phyloP scores from a whole-genome alignment of 441 rosid genomes.

The Pelargonium fulgidum region DNA sequence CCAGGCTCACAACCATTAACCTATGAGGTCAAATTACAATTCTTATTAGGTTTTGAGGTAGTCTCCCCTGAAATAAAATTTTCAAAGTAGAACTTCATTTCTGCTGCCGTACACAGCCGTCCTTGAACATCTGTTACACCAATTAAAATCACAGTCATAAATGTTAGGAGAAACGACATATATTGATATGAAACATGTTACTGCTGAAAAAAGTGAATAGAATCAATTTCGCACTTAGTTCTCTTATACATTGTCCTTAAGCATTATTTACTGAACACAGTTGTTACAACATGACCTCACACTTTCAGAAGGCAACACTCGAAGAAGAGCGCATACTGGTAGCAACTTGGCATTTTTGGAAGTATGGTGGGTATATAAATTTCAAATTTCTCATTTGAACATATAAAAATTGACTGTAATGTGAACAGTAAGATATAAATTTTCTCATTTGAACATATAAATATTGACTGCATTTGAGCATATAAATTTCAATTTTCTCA shows the following conservation, averaged over 20 bases:
- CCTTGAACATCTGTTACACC: conserved; percentile 38
- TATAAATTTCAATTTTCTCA: too few relatives aligned
- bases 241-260: background rate
- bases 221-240: background rate
- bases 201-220: background rate
- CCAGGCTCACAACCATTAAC: conserved; percentile 93
- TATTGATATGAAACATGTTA: background rate
- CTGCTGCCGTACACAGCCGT: conserved; percentile 76
- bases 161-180: conserved; percentile 1
- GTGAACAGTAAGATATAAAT: background rate
- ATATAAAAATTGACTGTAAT: background rate
- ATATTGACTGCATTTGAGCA: too few relatives aligned
- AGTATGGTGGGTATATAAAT: background rate
- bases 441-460: too few relatives aligned
- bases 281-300: background rate
- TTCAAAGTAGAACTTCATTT: conserved; percentile 63
- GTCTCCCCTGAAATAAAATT: conserved; percentile 37
- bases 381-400: background rate
- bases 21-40: conserved; percentile 89
- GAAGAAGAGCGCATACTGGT: background rate
- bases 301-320: background rate
- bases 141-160: conserved; percentile 15
- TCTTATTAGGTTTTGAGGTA: conserved; percentile 50
- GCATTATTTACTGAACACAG: background rate
- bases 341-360: background rate